Evolutionary conservation across 345 rosid genomes (phyloP), one percentile per base, ranked within the genome.

Genomic region (Eucalyptus leucophloia): DNA sequence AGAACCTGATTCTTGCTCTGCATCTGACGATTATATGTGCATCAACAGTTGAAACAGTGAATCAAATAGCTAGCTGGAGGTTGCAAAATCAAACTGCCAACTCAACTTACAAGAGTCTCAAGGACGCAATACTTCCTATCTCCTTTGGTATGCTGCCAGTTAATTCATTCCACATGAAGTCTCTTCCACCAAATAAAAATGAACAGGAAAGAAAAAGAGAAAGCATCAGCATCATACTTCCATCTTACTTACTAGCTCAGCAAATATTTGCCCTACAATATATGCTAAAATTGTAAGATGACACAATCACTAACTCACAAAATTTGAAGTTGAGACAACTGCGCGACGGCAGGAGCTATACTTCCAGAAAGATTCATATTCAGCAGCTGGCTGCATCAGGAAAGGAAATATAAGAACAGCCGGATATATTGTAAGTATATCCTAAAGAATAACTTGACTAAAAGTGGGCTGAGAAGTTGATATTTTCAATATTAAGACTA

Each of bases 141-240:
- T 97, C 99, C 93, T 94, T 97, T 47, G 99, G 99, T 91, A 98
- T 95, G 89, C 93, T 89, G 65, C 98, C 98, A 77, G 91, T 96
- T 90, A 98, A 87, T 30, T 92, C 90, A 91, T 97, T 97, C 99
- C 99, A 98, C 99, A 97, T 98, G 94, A 97, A 96, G 94, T 95
- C 96, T 94, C 99, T 97, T 87, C 86, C 65, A 62, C 82, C 45
- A 72, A 34, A 72, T 37, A 72, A 72, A 72, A 72, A 72, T 34
- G 86, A 44, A 89, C 77, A 60, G 62, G 40, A 80, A 89, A 69
- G 83, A 90, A 56, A 12, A 32, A 62, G 26, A 30, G 58, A 89
- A 15, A 54, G 49, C n/a, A 62, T 88, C 60, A 91, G 69, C 88
- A 88, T 88, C 87, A 90, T 23, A 67, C 13, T 40, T 87, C 49